phyloP scores from a whole-genome alignment of 768 basidiomycete species.

The Chalciporus pseudorubinellus region DNA sequence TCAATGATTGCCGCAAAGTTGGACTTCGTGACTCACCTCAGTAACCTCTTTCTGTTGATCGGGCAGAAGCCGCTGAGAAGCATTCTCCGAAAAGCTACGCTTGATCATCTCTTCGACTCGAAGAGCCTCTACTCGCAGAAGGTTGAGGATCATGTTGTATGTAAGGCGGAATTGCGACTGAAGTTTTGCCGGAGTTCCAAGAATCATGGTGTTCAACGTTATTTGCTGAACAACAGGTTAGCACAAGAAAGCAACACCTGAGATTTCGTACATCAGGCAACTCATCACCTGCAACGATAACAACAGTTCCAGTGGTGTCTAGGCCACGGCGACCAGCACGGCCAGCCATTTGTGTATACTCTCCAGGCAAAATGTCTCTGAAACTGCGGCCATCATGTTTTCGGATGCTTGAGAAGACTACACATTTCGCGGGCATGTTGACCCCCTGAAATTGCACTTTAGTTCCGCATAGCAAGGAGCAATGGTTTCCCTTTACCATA shows the following conservation, averaged over 20 bases:
- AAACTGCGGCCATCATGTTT: constrained; percentile 96
- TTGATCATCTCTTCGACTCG: constrained; percentile 99
- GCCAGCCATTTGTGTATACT: constrained; percentile 99
- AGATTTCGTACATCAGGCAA: constrained; percentile 71
- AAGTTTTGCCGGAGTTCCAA: constrained; percentile 89
- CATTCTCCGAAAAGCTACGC: constrained; percentile 96
- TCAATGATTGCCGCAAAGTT: constrained; percentile 7
- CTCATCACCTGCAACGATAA: constrained; percentile 81
- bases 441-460: constrained; percentile 65
- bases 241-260: not conserved
- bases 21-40: constrained; percentile 51
- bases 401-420: constrained; percentile 91
- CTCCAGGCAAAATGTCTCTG: constrained; percentile 85
- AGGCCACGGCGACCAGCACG: constrained; percentile 95
- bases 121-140: constrained; percentile 93
- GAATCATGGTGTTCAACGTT: constrained; percentile 82
- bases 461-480: constrained; percentile 10
- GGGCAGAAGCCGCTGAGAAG: constrained; percentile 86
- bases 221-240: constrained; percentile 49
- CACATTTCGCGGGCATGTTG: constrained; percentile 98
- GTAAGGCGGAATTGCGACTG: constrained; percentile 96
- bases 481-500: constrained; percentile 58
- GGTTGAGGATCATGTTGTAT: constrained; percentile 98
- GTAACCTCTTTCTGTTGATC: constrained; percentile 88
- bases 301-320: constrained; percentile 93